These are phyloP conservation scores for Mycosphaerella sp. DNA, from an alignment of 2,329 filamentous ascomycete species.

Conservation along the genomic window DNA sequence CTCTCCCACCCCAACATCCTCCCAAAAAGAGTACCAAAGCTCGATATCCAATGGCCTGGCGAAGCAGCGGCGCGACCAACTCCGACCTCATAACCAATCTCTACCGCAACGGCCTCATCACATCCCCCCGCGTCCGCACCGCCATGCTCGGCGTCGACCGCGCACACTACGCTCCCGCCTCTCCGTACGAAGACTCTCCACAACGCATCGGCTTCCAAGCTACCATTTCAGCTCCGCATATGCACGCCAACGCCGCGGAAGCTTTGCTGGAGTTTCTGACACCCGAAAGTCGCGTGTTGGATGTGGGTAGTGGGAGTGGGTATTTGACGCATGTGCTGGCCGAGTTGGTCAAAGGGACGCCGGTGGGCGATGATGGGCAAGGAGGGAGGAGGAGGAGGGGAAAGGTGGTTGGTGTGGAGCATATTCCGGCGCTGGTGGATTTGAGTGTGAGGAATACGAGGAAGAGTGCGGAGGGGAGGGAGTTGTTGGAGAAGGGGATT, in stretches of 20 bases:
- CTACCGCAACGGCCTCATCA: slow-evolving; percentile 64
- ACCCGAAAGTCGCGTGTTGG: slow-evolving; percentile 46
- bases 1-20: neutral
- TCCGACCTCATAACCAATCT: slow-evolving; percentile 72
- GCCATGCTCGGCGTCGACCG: slow-evolving; percentile 84
- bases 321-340: slow-evolving; percentile 87
- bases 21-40: too few species aligned
- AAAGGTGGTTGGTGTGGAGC: slow-evolving; percentile 45
- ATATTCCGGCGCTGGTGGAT: slow-evolving; percentile 44
- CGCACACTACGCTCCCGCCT: slow-evolving; percentile 67
- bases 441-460: slow-evolving; percentile 38
- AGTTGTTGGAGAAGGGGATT: slow-evolving; percentile 56
- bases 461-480: slow-evolving; percentile 44
- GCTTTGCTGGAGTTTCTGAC: slow-evolving; percentile 54
- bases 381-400: slow-evolving; percentile 32
- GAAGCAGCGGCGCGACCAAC: slow-evolving; percentile 70
- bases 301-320: slow-evolving; percentile 48
- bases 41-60: slow-evolving; percentile 99
- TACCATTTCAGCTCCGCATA: slow-evolving; percentile 68
- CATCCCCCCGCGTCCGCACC: slow-evolving; percentile 62
- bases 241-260: slow-evolving; percentile 63
- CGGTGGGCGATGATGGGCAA: too few species aligned
- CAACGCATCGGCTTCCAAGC: slow-evolving; percentile 62
- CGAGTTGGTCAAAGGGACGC: slow-evolving; percentile 54
- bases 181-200: slow-evolving; percentile 68